Evolutionary conservation across 164 flowering plant species (phyloP).

Genomic region (Tetrastigma voinierianum): DNA sequence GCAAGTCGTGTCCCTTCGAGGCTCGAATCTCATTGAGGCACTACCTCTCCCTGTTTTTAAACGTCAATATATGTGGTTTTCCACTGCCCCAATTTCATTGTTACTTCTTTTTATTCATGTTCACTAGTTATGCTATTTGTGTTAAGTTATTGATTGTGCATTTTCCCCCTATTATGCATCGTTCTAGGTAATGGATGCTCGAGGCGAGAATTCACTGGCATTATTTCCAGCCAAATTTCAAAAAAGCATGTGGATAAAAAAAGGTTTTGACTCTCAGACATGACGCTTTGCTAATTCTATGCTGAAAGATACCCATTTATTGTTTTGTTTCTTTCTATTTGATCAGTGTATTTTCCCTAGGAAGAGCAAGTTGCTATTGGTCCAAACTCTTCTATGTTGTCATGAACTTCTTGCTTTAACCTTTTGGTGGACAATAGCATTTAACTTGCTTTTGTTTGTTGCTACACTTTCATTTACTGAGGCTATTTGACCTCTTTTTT

Average conservation of each 20-base stretch:
- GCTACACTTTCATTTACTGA: no score
- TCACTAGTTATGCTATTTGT: no score
- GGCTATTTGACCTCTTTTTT: background rate
- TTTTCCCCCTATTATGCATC: background rate
- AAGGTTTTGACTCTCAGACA: conserved; percentile 39
- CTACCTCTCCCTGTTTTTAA: background rate
- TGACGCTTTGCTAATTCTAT: background rate
- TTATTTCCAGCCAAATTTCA: conserved; percentile 90
- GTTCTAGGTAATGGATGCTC: conserved; percentile 69
- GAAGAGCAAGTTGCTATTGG: background rate
- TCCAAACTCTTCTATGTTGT: background rate
- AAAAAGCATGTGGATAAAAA: conserved; percentile 86
- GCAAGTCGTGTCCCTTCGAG: conserved; percentile 64
- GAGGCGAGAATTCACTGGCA: conserved; percentile 65
- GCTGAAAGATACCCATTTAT: background rate
- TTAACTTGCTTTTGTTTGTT: no score
- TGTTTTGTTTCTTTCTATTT: background rate
- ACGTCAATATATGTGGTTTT: background rate
- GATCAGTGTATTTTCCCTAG: background rate
- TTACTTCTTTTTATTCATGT: background rate
- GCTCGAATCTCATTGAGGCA: conserved; percentile 82
- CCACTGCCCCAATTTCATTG: background rate
- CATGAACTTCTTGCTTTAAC: background rate
- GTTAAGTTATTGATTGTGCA: background rate
- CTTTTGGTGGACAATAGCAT: background rate